A percentile compares a stretch with the other conserved stretches of the same genome.
Evolutionary conservation across 495 filamentous ascomycete species (phyloP).

Genomic region (Penicillium robsamsonii): DNA sequence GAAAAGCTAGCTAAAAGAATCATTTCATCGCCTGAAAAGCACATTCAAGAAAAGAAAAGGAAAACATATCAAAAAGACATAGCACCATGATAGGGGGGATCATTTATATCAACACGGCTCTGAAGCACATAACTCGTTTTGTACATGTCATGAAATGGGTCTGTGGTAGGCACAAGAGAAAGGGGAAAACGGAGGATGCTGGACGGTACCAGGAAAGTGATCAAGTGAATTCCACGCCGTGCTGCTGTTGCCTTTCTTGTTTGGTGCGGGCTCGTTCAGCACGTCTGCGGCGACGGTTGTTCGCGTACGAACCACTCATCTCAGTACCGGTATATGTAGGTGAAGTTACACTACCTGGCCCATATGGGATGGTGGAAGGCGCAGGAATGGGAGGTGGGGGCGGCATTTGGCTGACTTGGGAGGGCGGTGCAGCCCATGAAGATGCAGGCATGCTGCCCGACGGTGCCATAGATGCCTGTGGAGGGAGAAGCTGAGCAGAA

Average conservation of each 20-base stretch:
- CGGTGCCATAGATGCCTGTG: conserved; percentile 27
- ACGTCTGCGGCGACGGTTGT: conserved; percentile 50
- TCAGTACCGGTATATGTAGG: conserved; percentile 52
- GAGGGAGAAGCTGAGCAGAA: conserved; percentile 10
- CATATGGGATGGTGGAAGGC: conserved; percentile 41
- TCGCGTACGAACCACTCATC: conserved; percentile 53
- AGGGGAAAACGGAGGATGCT: neutral
- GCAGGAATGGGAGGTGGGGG: conserved; percentile 37
- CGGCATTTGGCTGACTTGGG: conserved; percentile 34
- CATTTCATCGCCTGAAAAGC: conserved; percentile 6
- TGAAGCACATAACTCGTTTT: conserved; percentile 13
- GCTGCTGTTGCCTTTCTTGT: conserved; percentile 44
- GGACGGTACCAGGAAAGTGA: neutral
- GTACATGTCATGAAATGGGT: conserved; percentile 10
- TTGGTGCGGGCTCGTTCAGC: conserved; percentile 51
- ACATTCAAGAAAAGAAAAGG: conserved; percentile 2
- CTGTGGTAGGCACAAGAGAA: conserved; percentile 1
- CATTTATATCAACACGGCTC: conserved; percentile 12
- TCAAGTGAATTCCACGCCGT: conserved; percentile 49
- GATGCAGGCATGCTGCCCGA: conserved; percentile 32
- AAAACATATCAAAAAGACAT: conserved; percentile 11
- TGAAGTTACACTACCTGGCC: conserved; percentile 46
- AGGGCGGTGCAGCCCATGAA: conserved; percentile 27
- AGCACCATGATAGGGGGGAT: conserved; percentile 7
- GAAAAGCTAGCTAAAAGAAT: conserved; percentile 2